phyloP scores from a whole-genome alignment of 2,329 filamentous ascomycete species.

The Xylariomycetidae sp. region DNA sequence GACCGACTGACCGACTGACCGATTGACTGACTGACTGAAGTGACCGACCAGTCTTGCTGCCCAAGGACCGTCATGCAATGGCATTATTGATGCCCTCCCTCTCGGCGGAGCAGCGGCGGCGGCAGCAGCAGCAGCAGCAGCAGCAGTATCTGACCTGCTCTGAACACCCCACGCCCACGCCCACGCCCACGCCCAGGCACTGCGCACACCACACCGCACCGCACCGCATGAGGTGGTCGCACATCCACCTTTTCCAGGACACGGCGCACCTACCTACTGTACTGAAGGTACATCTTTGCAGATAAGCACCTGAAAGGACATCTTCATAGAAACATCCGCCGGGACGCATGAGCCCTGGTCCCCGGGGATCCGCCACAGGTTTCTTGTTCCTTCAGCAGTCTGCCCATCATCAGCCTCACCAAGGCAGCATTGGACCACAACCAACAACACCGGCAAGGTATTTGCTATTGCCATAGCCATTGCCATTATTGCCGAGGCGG shows the following conservation, averaged over 20 bases:
- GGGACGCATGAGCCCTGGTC: constrained; percentile 7
- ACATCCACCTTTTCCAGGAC: background rate
- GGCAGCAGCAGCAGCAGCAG: constrained; percentile 1
- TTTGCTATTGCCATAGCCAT: constrained; percentile 7
- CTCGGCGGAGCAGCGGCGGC: constrained; percentile 1
- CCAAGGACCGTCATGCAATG: no score
- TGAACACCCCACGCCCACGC: background rate
- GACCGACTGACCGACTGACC: no score
- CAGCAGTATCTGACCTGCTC: constrained; percentile 4
- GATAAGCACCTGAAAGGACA: background rate
- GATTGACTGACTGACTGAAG: no score
- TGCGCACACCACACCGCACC: background rate
- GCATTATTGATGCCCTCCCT: no score
- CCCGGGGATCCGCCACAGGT: constrained; percentile 4
- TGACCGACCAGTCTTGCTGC: no score
- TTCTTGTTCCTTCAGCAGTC: background rate
- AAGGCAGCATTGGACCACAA: background rate
- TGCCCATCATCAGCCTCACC: background rate
- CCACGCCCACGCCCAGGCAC: constrained; percentile 1
- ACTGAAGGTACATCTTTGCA: no score
- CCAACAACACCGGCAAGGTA: constrained; percentile 4
- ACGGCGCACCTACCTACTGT: no score
- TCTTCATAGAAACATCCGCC: background rate
- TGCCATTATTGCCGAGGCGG: constrained; percentile 18
- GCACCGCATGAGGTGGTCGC: background rate